Base-by-base conservation (phyloP, 192 early-diverging fungal genomes). In the Geranomyces michiganensis region DNA sequence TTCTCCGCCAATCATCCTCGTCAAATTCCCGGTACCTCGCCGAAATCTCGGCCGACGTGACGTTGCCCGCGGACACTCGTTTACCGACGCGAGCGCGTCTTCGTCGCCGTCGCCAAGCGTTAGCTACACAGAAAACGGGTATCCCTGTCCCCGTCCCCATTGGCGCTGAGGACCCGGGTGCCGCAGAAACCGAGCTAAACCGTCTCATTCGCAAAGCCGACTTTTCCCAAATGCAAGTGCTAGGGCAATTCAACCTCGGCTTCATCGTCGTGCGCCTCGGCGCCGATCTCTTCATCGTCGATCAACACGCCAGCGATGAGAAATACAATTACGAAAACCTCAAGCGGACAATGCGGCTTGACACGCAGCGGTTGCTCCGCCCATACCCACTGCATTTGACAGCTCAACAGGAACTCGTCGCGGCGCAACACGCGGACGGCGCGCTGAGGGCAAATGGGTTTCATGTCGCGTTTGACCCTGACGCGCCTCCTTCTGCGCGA, bases 271-370 rank as follows among this genome's bases (percentile, higher is more conserved):
- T 82, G 0, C 74, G 81, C 1, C 78, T 94, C n/a, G 31, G 67
- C 8, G 53, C 67, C 51, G 91, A 94, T 71, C 84, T 99, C 9
- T 97, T 92, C 74, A 94, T 99, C 46, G 87, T 99, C 60, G 97
- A 99, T 79, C 97, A 99, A 70, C 97, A 99, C 77, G 97, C 97
- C 27, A 86, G 85, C 62, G 97, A 99, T 77, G 97, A 99, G 79
- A 99, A 99, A 77, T 94, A 85, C 79, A 97, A 96, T 71, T 99
- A 93, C 81, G 97, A 99, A 79, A 84, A 66, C 12, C 71, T 87
- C 43, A 92, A 92, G 73, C 78, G 79, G 19, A 49, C 64, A 14
- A 68, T 63, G 62, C 30, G 49, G 49, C 49, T 76, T 41, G 67
- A 63, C 32, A 69, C 31, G 29, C 70, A 76, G 49, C 24, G 58